Evolutionary conservation across 805 yeast species (phyloP), one percentile per base, ranked within the genome.

Genomic region (Lipomyces chichibuensis): DNA sequence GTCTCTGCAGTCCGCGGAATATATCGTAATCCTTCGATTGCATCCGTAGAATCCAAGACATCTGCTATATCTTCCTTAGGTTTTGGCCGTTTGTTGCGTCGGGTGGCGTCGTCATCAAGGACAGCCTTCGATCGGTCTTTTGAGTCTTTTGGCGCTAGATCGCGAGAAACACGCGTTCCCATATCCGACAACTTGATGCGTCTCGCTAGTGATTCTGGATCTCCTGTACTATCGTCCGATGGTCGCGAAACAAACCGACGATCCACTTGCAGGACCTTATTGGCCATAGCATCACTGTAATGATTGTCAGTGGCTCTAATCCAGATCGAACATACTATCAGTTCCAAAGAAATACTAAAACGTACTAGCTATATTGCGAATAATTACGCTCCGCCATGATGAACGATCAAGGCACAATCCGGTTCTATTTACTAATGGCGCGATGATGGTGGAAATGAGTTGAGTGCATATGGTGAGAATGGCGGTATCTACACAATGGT

Each of bases 171-270:
- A 55, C 84, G 73, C 1, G 85, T 72, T 0, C 96, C 97, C 89
- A 92, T 85, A 59, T 91, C 96, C 51, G 82, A 80, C 63, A 85
- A 79, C 3, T 86, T 78, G n/a, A 93, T 82, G 66, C 83, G 85
- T 2, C 96, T 96, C 9, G 81, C 84, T 74, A 92, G 79, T 0
- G 96, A 87, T 65, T 86, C 86, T 0, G 97, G 97, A 57, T 84
- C 86, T 2, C 89, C 86, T 14, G 80, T 75, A 29, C 84, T 87
- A 3, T 84, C 85, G 61, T 82, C 85, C 58, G 73, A 76, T 8
- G 80, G 81, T 56, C 81, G 75, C 59, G 84, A 83, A 60, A 85
- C 75, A 51, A 86, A 78, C 60, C 87, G 77, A 67, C 82, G 80
- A 75, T 88, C 91, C 68, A 83, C 84, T 69, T 83, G 79, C 35